Percentiles rank a stretch among this genome's conserved stretches.
Evolutionary conservation across 768 basidiomycete genomes (phyloP).

Genomic region (Nevesoporus exiguus): DNA sequence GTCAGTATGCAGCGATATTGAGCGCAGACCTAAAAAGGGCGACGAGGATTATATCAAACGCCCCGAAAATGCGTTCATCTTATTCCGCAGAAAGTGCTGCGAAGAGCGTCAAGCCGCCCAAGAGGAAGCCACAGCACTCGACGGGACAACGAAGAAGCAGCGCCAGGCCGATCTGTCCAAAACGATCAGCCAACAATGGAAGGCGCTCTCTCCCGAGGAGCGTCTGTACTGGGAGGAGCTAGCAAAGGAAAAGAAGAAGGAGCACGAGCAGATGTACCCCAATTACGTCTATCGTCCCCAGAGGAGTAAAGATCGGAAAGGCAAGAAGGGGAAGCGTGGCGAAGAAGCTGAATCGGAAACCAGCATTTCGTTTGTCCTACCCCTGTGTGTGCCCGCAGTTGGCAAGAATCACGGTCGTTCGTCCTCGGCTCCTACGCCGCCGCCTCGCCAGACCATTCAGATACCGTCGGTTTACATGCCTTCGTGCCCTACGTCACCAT

Average conservation of each 20-base stretch:
- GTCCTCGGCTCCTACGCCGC: conserved; percentile 60
- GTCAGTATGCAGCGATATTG: conserved; percentile 43
- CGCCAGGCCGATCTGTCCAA: conserved; percentile 78
- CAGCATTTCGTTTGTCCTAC: conserved; percentile 48
- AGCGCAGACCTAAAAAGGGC: conserved; percentile 56
- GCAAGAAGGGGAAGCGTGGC: conserved; percentile 39
- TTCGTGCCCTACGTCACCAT: conserved; percentile 63
- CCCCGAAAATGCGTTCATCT: conserved; percentile 81
- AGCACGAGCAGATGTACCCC: conserved; percentile 72
- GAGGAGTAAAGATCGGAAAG: conserved; percentile 47
- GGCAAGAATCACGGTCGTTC: conserved; percentile 46
- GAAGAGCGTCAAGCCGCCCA: conserved; percentile 61
- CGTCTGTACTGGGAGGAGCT: conserved; percentile 70
- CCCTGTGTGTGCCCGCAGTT: conserved; percentile 37
- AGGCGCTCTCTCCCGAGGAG: conserved; percentile 61
- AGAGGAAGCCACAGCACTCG: conserved; percentile 40
- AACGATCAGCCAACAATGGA: conserved; percentile 81
- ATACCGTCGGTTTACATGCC: conserved; percentile 63
- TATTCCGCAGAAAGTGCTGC: conserved; percentile 77
- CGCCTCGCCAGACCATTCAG: conserved; percentile 64
- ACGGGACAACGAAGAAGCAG: conserved; percentile 60
- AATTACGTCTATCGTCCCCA: conserved; percentile 79
- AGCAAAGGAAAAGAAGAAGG: conserved; percentile 77
- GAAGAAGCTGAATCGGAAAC: conserved; percentile 48
- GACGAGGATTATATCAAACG: conserved; percentile 84